These are phyloP conservation scores for Blumeria graminis DNA, from an alignment of 2,329 filamentous ascomycete species.

Conservation along the genomic window DNA sequence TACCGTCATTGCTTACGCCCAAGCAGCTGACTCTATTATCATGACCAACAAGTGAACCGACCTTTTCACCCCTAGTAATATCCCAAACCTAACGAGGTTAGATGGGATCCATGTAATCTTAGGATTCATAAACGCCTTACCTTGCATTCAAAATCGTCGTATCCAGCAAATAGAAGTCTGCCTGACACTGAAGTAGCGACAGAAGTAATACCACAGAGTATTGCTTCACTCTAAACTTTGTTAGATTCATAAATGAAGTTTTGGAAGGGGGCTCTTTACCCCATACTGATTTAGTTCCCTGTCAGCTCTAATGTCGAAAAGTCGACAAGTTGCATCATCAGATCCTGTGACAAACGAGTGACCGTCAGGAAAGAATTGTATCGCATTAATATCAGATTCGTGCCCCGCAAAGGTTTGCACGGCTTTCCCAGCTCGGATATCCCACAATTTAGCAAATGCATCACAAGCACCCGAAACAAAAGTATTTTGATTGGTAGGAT, in stretches of 20 bases:
- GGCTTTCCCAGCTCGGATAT: conserved; percentile 92
- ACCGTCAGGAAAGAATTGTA: conserved; percentile 97
- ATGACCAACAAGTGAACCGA: conserved; percentile 87
- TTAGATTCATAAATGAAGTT: conserved; percentile 7
- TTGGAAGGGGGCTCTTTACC: conserved; percentile 19
- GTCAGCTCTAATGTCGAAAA: conserved; percentile 95
- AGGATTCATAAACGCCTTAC: conserved; percentile 24
- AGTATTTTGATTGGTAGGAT: conserved; percentile 96
- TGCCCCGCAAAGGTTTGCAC: conserved; percentile 97
- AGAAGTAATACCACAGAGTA: conserved; percentile 92
- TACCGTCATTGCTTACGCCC: conserved; percentile 95
- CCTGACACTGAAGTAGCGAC: conserved; percentile 96
- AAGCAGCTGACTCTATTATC: conserved; percentile 98
- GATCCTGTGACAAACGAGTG: conserved; percentile 97
- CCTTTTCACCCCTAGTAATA: conserved; percentile 84
- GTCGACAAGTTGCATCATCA: conserved; percentile 86
- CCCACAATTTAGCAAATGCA: conserved; percentile 95
- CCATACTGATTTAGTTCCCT: conserved; percentile 48
- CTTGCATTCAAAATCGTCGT: conserved; percentile 99
- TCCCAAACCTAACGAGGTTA: conserved; percentile 61
- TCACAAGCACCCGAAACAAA: conserved; percentile 99
- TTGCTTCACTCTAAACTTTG: conserved; percentile 59
- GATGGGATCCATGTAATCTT: background rate
- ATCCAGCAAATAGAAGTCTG: conserved; percentile 82
- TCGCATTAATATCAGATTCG: conserved; percentile 97